Conservation (phyloP, 1,284 basidiomycete genomes). For the Marasmius sp. region DNA sequence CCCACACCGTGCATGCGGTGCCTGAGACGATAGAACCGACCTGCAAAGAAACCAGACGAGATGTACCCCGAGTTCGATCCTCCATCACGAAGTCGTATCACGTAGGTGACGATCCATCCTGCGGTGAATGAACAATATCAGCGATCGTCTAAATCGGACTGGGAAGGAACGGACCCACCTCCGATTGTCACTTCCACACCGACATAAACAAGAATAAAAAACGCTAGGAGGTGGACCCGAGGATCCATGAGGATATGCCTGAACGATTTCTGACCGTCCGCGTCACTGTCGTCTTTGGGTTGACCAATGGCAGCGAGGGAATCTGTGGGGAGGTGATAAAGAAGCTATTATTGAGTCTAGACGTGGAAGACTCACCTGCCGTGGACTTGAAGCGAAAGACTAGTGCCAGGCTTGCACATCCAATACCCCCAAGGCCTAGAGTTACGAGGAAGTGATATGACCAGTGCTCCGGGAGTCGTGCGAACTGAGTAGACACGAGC, state of each 20-base stretch:
- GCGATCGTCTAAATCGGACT: too few relatives aligned
- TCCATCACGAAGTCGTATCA: constrained; percentile 28
- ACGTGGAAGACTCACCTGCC: constrained; percentile 31
- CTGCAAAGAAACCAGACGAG: constrained; percentile 34
- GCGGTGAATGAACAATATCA: too few relatives aligned
- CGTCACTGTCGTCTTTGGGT: constrained; percentile 9
- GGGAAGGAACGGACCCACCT: too few relatives aligned
- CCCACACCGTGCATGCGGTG: too few relatives aligned
- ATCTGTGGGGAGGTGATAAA: constrained; percentile 1
- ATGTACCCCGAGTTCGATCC: constrained; percentile 29
- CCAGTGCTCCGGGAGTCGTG: constrained; percentile 31
- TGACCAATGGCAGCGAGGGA: constrained; percentile 11
- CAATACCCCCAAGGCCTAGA: constrained; percentile 45
- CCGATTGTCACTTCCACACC: constrained; percentile 49
- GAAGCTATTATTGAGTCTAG: background rate
- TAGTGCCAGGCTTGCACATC: constrained; percentile 32
- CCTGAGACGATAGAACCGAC: too few relatives aligned
- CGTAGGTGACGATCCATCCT: constrained; percentile 43
- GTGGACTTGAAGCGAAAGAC: constrained; percentile 51
- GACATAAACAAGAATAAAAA: constrained; percentile 45
- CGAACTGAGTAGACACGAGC: constrained; percentile 48
- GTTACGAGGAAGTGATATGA: constrained; percentile 55
- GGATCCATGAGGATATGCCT: constrained; percentile 37
- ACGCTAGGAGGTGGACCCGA: constrained; percentile 40
- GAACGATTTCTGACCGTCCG: constrained; percentile 29